Conservation (phyloP, 2,329 filamentous ascomycete genomes). For the Taxawa tesnikishii region DNA sequence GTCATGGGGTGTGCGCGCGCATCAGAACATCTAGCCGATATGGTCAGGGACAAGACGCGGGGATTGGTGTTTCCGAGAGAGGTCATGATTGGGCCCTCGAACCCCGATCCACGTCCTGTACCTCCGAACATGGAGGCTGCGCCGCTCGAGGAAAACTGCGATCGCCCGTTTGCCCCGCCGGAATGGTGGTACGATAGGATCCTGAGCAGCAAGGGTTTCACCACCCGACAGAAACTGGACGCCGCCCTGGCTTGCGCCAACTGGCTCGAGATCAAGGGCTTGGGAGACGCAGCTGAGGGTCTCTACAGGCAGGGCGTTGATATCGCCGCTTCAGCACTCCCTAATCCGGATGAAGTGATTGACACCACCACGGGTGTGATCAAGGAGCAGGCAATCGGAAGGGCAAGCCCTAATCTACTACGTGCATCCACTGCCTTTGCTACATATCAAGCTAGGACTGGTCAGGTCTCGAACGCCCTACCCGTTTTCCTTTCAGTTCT, state of each 20-base stretch:
- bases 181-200: slow-evolving; percentile 73
- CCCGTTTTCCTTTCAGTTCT: slow-evolving; percentile 79
- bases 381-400: slow-evolving; percentile 34
- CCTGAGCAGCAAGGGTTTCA: slow-evolving; percentile 68
- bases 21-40: slow-evolving; percentile 72
- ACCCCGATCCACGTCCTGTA: slow-evolving; percentile 65
- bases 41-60: slow-evolving; percentile 57
- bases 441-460: slow-evolving; percentile 60
- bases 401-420: slow-evolving; percentile 60
- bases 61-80: slow-evolving; percentile 58
- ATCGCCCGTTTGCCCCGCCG: slow-evolving; percentile 54
- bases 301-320: slow-evolving; percentile 68
- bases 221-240: slow-evolving; percentile 63
- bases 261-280: slow-evolving; percentile 68
- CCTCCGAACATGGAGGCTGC: slow-evolving; percentile 50
- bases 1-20: slow-evolving; percentile 66
- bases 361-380: slow-evolving; percentile 50
- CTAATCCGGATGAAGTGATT: slow-evolving; percentile 37
- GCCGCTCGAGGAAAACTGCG: slow-evolving; percentile 65
- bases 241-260: slow-evolving; percentile 74
- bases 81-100: slow-evolving; percentile 69
- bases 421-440: slow-evolving; percentile 65
- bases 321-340: slow-evolving; percentile 51
- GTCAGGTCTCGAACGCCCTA: slow-evolving; percentile 56
- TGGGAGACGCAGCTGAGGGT: slow-evolving; percentile 52